A percentile compares a stretch with the other conserved stretches of the same genome.
phyloP scores from a whole-genome alignment of 148 eudicot genomes.

The Nyssa sinensis region DNA sequence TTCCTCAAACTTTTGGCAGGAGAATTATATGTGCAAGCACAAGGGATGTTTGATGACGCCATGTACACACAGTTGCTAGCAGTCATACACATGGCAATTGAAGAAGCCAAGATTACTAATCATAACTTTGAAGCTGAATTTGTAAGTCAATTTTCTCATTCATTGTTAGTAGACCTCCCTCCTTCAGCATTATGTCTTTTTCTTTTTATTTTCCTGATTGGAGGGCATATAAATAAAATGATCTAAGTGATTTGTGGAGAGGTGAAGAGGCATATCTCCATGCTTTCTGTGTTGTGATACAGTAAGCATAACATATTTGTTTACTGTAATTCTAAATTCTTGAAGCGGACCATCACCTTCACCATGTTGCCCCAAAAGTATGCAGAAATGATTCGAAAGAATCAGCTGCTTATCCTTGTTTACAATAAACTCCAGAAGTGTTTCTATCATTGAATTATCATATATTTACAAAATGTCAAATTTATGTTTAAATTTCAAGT shows the following conservation, averaged over 20 bases:
- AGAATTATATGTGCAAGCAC: slow-evolving; percentile 82
- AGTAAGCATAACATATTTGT: background rate
- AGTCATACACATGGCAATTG: slow-evolving; percentile 54
- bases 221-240: no score
- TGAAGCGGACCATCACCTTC: background rate
- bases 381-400: no score
- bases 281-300: no score
- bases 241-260: no score
- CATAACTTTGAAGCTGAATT: slow-evolving; percentile 67
- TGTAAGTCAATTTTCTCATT: slow-evolving; percentile 38
- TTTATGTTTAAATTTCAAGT: no score
- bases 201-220: no score
- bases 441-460: no score
- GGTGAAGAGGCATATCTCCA: no score
- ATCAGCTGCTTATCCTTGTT: background rate
- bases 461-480: no score
- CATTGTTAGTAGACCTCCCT: slow-evolving; percentile 6
- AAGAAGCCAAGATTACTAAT: slow-evolving; percentile 40
- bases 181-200: no score
- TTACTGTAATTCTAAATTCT: background rate
- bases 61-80: slow-evolving; percentile 78
- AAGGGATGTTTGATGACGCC: slow-evolving; percentile 67
- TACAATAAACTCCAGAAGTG: background rate
- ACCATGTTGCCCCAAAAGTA: no score
- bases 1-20: slow-evolving; percentile 42